Percentiles rank a stretch among this genome's conserved stretches.
phyloP scores from a whole-genome alignment of 192 early-diverging fungal species.

The Diversispora epigaea region DNA sequence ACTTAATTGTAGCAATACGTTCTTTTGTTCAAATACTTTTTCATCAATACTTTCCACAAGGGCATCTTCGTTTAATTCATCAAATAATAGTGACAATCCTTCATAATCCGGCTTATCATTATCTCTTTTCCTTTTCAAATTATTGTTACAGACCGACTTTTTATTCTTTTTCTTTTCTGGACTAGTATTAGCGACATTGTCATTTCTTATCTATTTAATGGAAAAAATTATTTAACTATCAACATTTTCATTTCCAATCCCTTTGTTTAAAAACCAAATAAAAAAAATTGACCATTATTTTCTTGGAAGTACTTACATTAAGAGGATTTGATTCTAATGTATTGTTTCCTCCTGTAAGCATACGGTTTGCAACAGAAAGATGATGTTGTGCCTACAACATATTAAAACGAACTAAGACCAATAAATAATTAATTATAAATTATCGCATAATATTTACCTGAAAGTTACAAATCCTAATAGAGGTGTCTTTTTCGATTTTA shows the following conservation, averaged over 20 bases:
- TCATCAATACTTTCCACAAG: constrained; percentile 21
- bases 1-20: constrained; percentile 12
- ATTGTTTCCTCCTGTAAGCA: constrained; percentile 1
- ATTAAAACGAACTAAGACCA: background rate
- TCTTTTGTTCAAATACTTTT: constrained; percentile 24
- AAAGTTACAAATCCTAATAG: background rate
- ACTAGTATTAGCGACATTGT: constrained; percentile 19
- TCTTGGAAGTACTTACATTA: constrained; percentile 3
- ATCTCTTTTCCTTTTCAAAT: constrained; percentile 19
- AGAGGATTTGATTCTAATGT: background rate
- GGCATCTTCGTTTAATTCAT: constrained; percentile 19
- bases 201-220: constrained; percentile 16
- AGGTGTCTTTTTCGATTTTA: background rate
- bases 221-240: background rate
- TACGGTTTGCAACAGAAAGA: constrained; percentile 3
- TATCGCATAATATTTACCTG: background rate
- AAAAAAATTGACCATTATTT: background rate
- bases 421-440: constrained; percentile 5
- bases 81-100: constrained; percentile 14
- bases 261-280: background rate
- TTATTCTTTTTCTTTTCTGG: background rate
- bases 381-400: constrained; percentile 9
- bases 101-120: constrained; percentile 3
- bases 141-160: constrained; percentile 1
- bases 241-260: background rate